phyloP scores from a whole-genome alignment of 2,329 filamentous ascomycete genomes.

The Aspergillus versicolor region DNA sequence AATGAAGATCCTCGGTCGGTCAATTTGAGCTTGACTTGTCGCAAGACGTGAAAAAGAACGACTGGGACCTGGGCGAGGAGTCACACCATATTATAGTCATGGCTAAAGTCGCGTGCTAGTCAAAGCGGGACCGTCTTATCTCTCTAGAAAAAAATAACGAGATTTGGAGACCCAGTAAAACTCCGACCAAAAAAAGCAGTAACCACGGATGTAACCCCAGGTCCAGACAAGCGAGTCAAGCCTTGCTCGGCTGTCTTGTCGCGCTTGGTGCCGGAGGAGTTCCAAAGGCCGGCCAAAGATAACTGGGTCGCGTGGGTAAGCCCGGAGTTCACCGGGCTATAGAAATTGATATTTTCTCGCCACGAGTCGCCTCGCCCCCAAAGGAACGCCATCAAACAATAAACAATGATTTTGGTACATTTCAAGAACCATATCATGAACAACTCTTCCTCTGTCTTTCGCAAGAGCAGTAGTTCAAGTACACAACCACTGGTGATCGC shows the following conservation, averaged over 20 bases:
- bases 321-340: conserved; percentile 12
- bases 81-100: conserved; percentile 29
- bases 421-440: not conserved
- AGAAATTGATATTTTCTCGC: not conserved
- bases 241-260: conserved; percentile 19
- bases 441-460: not conserved
- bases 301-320: conserved; percentile 8
- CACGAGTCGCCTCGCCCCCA: not conserved
- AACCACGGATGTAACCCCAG: conserved; percentile 33
- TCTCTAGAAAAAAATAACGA: conserved; percentile 48
- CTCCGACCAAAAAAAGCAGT: conserved; percentile 4
- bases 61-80: conserved; percentile 16
- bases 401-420: not conserved
- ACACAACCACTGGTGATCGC: not conserved
- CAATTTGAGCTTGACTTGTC: conserved; percentile 7
- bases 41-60: conserved; percentile 10
- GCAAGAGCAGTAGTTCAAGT: too few species aligned
- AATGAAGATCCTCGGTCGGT: conserved; percentile 5
- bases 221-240: conserved; percentile 20
- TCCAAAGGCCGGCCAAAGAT: conserved; percentile 3
- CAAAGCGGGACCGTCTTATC: conserved; percentile 70
- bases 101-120: conserved; percentile 55
- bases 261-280: conserved; percentile 10
- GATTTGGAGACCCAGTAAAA: conserved; percentile 15
- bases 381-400: not conserved